Base-by-base conservation (phyloP, 352 stramenopile species). In the Elongisporangium undulatum region DNA sequence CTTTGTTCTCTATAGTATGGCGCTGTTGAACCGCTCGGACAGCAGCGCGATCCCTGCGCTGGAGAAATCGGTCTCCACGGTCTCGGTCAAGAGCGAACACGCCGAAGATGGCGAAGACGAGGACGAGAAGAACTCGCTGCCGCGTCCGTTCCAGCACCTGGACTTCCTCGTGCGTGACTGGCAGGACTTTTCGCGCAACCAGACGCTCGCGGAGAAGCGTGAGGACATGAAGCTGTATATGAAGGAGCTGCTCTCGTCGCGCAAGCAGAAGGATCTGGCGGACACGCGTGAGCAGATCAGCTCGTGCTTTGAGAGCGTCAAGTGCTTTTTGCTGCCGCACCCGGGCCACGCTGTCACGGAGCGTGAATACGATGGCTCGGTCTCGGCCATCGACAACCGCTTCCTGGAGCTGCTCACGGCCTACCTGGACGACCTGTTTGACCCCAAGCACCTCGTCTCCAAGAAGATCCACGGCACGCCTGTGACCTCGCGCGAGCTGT, bases 91-190 rank as follows among this genome's bases (percentile, higher is more conserved):
- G 50, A 53, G 29, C 6, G 53, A 67, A 19, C 61, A 65, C 20
- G 60, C 61, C 38, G 67, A 79, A 21, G 57, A 58, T 12, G 50
- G 87, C 20, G 55, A 66, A 1, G 56, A 63, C 16, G 56, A 62
- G 16, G 45, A 61, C n/a, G 64, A 70, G 9, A 61, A 71, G 23
- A 64, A 78, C 21, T 64, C 64, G 39, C 49, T 69, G 20, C 75
- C 78, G 6, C 75, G 82, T 38, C 97, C 97, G 22, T 99, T 99
- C 80, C 97, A 99, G 77, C 89, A 85, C 26, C 88, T 99, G 17
- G 95, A 99, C 75, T 99, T 99, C 59, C 74, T 99, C 16, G 96
- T 99, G 58, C 92, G 97, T 24, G 97, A 99, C 79, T 99, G 96
- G 96, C 95, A 99, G 71, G 96, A 98, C 64, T 98, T 98, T 66